phyloP scores from a whole-genome alignment of 768 basidiomycete genomes.

The Boletus rufocinnamomeus region DNA sequence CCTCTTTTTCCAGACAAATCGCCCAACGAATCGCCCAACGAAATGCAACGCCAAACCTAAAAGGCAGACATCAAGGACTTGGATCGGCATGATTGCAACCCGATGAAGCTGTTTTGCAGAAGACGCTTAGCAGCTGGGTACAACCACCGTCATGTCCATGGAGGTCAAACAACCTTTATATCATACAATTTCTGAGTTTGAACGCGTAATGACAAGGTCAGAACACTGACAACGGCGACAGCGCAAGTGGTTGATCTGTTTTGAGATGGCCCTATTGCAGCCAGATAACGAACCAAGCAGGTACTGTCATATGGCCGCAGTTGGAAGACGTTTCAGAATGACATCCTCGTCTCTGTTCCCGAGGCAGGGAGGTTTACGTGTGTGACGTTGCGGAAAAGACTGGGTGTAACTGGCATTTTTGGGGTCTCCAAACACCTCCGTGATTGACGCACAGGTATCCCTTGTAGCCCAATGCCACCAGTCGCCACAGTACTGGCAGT shows the following conservation, averaged over 20 bases:
- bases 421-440: too few relatives aligned
- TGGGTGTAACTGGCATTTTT: too few relatives aligned
- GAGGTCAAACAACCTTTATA: neutral
- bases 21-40: neutral
- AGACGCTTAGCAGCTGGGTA: neutral
- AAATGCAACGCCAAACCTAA: slow-evolving; percentile 16
- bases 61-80: slow-evolving; percentile 2
- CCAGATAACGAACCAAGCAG: neutral
- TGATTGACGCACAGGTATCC: too few relatives aligned
- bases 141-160: neutral
- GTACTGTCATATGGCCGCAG: too few relatives aligned
- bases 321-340: neutral
- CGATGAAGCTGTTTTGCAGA: neutral
- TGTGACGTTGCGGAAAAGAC: too few relatives aligned
- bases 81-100: neutral
- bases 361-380: too few relatives aligned
- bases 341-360: too few relatives aligned
- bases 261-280: neutral
- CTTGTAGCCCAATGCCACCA: too few relatives aligned
- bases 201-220: too few relatives aligned
- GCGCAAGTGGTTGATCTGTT: neutral
- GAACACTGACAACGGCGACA: neutral
- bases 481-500: too few relatives aligned
- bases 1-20: too few relatives aligned
- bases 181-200: neutral